A percentile compares a stretch with the other conserved stretches of the same genome.
Evolutionary conservation across 805 yeast genomes (phyloP).

Genomic region (Phaffomyces opuntiae): DNA sequence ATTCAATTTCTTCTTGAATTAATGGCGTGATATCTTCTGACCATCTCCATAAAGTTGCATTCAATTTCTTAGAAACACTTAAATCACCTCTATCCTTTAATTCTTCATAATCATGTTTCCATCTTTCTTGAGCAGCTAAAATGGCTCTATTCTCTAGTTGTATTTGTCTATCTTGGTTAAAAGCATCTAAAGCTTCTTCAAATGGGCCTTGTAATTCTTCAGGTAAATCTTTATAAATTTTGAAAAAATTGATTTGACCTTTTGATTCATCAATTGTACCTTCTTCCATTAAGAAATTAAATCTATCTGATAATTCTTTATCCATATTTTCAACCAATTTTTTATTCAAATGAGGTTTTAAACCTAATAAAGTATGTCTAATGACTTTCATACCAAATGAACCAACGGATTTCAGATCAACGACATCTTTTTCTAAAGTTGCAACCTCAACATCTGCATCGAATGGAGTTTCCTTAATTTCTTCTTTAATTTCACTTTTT

Average conservation of each 20-base stretch:
- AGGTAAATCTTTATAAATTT: slow-evolving; percentile 48
- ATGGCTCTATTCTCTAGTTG: slow-evolving; percentile 71
- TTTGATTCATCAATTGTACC: slow-evolving; percentile 13
- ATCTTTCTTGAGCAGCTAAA: slow-evolving; percentile 79
- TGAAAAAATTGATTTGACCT: slow-evolving; percentile 51
- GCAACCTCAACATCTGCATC: slow-evolving; percentile 20
- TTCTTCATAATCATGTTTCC: slow-evolving; percentile 79
- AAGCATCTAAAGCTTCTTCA: slow-evolving; percentile 57
- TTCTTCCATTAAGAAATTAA: slow-evolving; percentile 25
- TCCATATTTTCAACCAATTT: slow-evolving; percentile 26
- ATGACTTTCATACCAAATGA: slow-evolving; percentile 75
- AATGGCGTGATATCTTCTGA: slow-evolving; percentile 64
- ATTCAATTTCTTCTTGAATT: slow-evolving; percentile 56
- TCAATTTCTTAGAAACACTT: slow-evolving; percentile 51
- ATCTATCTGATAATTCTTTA: slow-evolving; percentile 28
- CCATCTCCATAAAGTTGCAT: slow-evolving; percentile 81
- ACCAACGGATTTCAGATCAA: slow-evolving; percentile 55
- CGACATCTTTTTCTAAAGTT: slow-evolving; percentile 47
- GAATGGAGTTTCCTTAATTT: neutral
- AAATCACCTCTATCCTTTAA: slow-evolving; percentile 50
- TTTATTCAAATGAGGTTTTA: slow-evolving; percentile 27
- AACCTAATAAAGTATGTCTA: slow-evolving; percentile 61
- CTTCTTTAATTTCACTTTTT: neutral
- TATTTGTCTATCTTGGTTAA: slow-evolving; percentile 72
- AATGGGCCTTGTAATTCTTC: slow-evolving; percentile 47